phyloP scores from a whole-genome alignment of 306 rosid genomes.

The Albizia julibrissin region DNA sequence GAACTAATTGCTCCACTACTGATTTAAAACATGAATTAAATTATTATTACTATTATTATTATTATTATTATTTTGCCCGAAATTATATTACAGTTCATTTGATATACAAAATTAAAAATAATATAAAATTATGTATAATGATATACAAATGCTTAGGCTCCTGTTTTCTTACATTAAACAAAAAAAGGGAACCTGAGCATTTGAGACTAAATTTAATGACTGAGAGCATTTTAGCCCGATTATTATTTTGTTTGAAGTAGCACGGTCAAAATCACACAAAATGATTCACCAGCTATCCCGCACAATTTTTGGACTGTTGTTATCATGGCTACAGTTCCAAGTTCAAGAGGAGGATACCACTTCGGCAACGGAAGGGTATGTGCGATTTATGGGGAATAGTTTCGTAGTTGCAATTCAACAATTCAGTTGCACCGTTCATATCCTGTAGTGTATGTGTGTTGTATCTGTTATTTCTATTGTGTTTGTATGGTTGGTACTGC shows the following conservation, averaged over 20 bases:
- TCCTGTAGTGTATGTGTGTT: background rate
- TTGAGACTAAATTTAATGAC: background rate
- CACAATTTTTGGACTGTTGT: background rate
- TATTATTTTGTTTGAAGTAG: background rate
- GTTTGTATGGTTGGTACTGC: background rate
- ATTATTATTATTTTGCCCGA: too few relatives aligned
- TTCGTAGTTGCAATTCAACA: background rate
- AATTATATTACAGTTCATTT: background rate
- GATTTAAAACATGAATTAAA: background rate
- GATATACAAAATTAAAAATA: background rate
- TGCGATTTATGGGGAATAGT: background rate
- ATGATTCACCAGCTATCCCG: slow-evolving; percentile 23
- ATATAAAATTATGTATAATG: background rate
- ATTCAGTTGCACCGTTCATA: background rate
- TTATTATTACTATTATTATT: too few relatives aligned
- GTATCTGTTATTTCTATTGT: background rate
- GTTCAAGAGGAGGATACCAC: background rate
- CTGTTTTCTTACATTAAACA: too few relatives aligned
- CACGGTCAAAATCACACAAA: background rate
- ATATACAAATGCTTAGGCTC: background rate
- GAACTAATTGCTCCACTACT: background rate
- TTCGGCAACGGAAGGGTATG: background rate
- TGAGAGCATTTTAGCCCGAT: background rate
- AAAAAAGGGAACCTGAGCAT: background rate
- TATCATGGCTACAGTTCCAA: background rate